A percentile compares a stretch with the other conserved stretches of the same genome.
Evolutionary conservation across 1,139 yeast genomes (phyloP).

Genomic region (Candida mesenterica): DNA sequence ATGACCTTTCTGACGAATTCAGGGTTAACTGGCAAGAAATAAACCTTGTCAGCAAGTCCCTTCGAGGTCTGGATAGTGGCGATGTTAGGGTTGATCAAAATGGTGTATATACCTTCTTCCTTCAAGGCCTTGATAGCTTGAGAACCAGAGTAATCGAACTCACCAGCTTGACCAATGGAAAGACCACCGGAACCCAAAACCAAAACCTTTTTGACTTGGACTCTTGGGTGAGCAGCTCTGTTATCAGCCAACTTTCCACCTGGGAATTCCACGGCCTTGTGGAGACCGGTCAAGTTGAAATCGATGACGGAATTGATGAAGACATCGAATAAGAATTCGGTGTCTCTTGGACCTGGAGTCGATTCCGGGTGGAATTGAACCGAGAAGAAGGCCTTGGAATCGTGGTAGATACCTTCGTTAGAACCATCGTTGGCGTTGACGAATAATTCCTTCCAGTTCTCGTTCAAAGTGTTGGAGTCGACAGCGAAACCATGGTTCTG

Average conservation of each 20-base stretch:
- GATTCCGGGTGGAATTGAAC: conserved; percentile 99
- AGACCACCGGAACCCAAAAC: conserved; percentile 98
- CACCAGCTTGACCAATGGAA: conserved; percentile 99
- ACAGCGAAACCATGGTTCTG: conserved; percentile 99
- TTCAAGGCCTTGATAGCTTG: conserved; percentile 93
- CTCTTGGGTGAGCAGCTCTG: conserved; percentile 68
- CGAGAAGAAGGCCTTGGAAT: conserved; percentile 87
- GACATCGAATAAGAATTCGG: conserved; percentile 94
- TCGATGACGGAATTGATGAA: conserved; percentile 82
- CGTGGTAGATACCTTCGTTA: conserved; percentile 96
- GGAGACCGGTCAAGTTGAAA: conserved; percentile 49
- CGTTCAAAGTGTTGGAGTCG: conserved; percentile 68
- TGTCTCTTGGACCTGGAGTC: conserved; percentile 98
- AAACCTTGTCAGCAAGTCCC: conserved; percentile 96
- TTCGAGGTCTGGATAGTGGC: conserved; percentile 98
- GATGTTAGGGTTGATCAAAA: conserved; percentile 93
- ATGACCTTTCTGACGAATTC: conserved; percentile 96
- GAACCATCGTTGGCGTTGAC: conserved; percentile 97
- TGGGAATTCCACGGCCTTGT: conserved; percentile 83
- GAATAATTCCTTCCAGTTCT: conserved; percentile 91
- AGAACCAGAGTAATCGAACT: conserved; percentile 97
- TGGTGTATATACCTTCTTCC: conserved; percentile 96
- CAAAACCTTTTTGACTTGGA: conserved; percentile 86
- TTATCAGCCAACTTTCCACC: conserved; percentile 81
- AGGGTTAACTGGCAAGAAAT: conserved; percentile 93